These are phyloP conservation scores for Blumeria graminis DNA, from an alignment of 2,329 filamentous ascomycete genomes.

Conservation along the genomic window DNA sequence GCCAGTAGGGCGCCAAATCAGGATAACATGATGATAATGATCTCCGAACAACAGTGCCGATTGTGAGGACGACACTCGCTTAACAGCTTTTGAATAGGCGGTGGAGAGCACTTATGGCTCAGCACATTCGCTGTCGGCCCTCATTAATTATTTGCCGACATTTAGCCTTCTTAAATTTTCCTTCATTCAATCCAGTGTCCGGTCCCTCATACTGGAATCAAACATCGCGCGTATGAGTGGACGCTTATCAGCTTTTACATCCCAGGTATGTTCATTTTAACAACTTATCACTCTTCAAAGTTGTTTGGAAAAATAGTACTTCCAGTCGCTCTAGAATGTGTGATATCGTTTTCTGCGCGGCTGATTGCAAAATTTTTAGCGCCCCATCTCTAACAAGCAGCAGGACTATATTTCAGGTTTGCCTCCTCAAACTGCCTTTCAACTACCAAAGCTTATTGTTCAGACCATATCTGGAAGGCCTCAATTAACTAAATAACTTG, in stretches of 20 bases:
- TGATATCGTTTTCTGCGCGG: neutral
- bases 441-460: slow-evolving; percentile 8
- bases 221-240: slow-evolving; percentile 54
- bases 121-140: no score
- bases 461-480: slow-evolving; percentile 22
- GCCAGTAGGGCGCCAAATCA: no score
- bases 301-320: neutral
- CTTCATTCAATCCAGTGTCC: no score
- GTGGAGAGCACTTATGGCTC: no score
- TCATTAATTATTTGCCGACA: no score
- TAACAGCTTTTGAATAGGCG: no score
- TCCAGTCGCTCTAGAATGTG: neutral
- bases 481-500: slow-evolving; percentile 17
- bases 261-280: slow-evolving; percentile 34
- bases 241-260: slow-evolving; percentile 65
- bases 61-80: no score
- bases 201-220: no score
- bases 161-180: no score
- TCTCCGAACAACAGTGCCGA: no score
- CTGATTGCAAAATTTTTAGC: slow-evolving; percentile 1
- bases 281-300: neutral
- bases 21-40: no score
- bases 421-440: slow-evolving; percentile 6
- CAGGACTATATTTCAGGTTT: slow-evolving; percentile 57
- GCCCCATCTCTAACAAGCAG: slow-evolving; percentile 1